A percentile compares a stretch with the other conserved stretches of the same genome.
Evolutionary conservation across 345 rosid species (phyloP).

Genomic region (Salix suchowensis): DNA sequence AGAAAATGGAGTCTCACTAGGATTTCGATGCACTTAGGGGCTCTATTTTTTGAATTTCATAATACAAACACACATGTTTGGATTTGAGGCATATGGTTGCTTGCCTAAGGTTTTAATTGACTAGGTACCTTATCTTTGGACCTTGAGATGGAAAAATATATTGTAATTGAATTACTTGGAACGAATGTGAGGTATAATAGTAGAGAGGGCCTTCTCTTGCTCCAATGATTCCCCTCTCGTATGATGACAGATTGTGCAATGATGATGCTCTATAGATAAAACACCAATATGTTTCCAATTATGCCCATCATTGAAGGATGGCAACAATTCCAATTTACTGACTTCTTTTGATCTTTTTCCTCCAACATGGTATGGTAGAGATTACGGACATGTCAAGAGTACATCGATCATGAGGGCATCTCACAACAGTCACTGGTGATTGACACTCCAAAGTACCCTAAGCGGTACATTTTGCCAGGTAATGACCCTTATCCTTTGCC

Average conservation of each 20-base stretch:
- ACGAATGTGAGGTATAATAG: too few relatives aligned
- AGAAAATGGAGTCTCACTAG: neutral
- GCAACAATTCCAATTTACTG: neutral
- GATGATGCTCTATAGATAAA: neutral
- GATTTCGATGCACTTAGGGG: neutral
- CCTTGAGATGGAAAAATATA: neutral
- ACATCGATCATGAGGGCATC: slow-evolving; percentile 77
- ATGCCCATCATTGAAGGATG: neutral
- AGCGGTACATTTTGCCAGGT: slow-evolving; percentile 86
- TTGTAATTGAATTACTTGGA: neutral
- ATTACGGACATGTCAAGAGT: slow-evolving; percentile 76
- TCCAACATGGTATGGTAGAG: slow-evolving; percentile 44
- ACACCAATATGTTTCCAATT: neutral
- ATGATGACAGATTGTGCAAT: neutral
- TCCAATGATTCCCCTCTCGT: neutral
- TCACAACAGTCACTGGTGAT: slow-evolving; percentile 77
- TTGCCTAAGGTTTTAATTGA: neutral
- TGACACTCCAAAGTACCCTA: slow-evolving; percentile 80
- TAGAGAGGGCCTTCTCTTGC: neutral
- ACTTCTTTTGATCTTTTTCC: neutral
- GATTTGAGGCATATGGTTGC: neutral
- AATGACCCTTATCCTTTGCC: neutral
- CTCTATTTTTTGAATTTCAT: too few relatives aligned
- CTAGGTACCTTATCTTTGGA: neutral
- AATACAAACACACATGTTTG: too few relatives aligned